A percentile compares a stretch with the other conserved stretches of the same genome.
Evolutionary conservation across 2,329 filamentous ascomycete species (phyloP).

Genomic region (Colletotrichum higginsianum): DNA sequence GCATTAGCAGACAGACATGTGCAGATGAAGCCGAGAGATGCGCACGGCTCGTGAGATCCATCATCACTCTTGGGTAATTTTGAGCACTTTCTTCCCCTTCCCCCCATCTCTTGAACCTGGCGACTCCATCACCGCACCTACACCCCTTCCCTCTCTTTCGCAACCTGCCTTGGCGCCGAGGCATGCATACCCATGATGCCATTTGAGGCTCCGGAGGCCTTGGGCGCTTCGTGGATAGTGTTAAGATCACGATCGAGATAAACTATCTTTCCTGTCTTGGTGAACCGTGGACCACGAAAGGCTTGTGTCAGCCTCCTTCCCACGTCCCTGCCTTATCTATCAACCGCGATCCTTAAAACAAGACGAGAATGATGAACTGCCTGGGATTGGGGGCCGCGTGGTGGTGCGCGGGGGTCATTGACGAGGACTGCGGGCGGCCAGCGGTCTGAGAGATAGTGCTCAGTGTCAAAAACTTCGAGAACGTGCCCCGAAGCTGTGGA

Average conservation of each 20-base stretch:
- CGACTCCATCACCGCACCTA: constrained; percentile 1
- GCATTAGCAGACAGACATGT: constrained; percentile 32
- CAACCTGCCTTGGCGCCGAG: constrained; percentile 23
- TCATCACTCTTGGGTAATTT: not conserved
- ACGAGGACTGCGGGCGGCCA: constrained; percentile 5
- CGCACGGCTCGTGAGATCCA: constrained; percentile 27
- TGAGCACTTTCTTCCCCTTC: not conserved
- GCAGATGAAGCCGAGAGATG: constrained; percentile 35
- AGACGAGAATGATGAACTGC: constrained; percentile 28
- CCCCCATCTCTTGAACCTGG: not conserved
- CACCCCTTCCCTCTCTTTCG: not conserved
- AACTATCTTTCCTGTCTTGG: not conserved
- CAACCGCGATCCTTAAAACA: constrained; percentile 34
- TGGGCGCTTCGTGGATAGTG: not conserved
- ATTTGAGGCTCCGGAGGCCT: not conserved
- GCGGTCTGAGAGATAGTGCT: constrained; percentile 26
- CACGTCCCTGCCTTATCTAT: constrained; percentile 4
- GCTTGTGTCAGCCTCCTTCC: not conserved
- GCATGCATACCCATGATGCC: not conserved
- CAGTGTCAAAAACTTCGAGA: constrained; percentile 23
- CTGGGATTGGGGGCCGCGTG: constrained; percentile 2
- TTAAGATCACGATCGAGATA: constrained; percentile 19
- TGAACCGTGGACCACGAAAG: not conserved
- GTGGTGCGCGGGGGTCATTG: constrained; percentile 19
- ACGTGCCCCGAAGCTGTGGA: constrained; percentile 1